Percentiles rank a stretch among this genome's conserved stretches.
Conservation (phyloP, 176 grass and related monocot genomes). For the Coix lacrymajobi region DNA sequence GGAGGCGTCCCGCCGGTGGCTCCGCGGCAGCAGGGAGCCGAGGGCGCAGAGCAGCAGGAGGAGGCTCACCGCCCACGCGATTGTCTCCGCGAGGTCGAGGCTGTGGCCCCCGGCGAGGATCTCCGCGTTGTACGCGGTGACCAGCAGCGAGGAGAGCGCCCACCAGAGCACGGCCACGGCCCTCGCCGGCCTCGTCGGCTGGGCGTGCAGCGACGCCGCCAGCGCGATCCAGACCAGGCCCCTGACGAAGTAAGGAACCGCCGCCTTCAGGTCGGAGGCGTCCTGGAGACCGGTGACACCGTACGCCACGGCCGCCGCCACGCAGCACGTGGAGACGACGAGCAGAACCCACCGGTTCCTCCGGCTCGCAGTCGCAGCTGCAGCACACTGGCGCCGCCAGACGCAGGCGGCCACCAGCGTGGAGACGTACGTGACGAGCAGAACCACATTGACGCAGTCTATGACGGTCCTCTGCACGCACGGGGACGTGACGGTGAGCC, state of each 20-base stretch:
- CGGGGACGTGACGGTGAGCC: constrained; percentile 11
- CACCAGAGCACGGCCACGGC: constrained; percentile 56
- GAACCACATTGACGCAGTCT: constrained; percentile 26
- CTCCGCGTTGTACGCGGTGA: constrained; percentile 54
- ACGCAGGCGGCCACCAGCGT: constrained; percentile 15
- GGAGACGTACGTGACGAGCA: constrained; percentile 22
- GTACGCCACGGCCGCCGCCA: not conserved
- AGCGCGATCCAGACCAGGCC: constrained; percentile 44
- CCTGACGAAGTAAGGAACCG: constrained; percentile 31
- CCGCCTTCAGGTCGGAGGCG: not conserved
- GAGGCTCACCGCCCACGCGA: constrained; percentile 59
- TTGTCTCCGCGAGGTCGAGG: constrained; percentile 27
- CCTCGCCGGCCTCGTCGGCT: constrained; percentile 26
- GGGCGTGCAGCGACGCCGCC: constrained; percentile 50
- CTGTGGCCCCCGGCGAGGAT: constrained; percentile 2
- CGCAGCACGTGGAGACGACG: constrained; percentile 29
- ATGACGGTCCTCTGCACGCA: constrained; percentile 43
- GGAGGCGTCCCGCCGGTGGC: not conserved
- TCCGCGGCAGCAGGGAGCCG: not conserved
- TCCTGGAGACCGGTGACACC: not conserved
- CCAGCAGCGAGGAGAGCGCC: constrained; percentile 51
- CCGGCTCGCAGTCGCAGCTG: not conserved
- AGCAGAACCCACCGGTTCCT: not conserved
- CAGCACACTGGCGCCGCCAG: not conserved
- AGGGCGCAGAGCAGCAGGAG: constrained; percentile 52